Evolutionary conservation across 2,329 filamentous ascomycete species (phyloP).

Genomic region (Emericellopsis atlantica): DNA sequence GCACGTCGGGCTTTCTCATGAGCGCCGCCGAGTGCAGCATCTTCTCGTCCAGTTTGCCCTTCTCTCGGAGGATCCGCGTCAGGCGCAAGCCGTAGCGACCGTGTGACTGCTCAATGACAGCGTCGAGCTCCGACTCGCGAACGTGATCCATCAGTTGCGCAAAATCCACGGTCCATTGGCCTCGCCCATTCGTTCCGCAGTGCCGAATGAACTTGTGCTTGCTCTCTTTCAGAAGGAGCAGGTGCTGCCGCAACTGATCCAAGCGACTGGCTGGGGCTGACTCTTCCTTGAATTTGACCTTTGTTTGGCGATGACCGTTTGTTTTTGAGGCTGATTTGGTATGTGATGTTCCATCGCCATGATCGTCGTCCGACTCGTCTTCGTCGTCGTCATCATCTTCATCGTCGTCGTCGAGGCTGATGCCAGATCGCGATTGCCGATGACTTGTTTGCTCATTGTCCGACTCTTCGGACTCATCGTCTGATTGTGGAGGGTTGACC

Average conservation of each 20-base stretch:
- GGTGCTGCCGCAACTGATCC: conserved; percentile 56
- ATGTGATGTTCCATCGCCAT: conserved; percentile 10
- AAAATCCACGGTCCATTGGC: conserved; percentile 79
- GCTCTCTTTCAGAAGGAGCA: conserved; percentile 60
- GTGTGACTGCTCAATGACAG: conserved; percentile 65
- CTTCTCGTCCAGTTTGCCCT: conserved; percentile 93
- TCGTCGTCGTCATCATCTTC: conserved; percentile 16
- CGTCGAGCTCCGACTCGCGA: conserved; percentile 68
- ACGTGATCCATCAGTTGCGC: conserved; percentile 57
- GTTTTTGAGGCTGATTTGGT: conserved; percentile 13
- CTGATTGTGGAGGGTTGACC: conserved; percentile 14
- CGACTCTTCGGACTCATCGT: conserved; percentile 11
- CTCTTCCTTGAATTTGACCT: conserved; percentile 40
- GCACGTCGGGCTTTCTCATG: conserved; percentile 75
- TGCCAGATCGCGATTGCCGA: background rate
- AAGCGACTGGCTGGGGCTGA: conserved; percentile 30
- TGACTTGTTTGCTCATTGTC: conserved; percentile 7
- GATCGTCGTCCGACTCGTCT: conserved; percentile 13
- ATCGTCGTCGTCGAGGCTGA: conserved; percentile 10
- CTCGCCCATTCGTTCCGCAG: conserved; percentile 47
- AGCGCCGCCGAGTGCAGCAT: conserved; percentile 69
- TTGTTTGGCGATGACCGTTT: conserved; percentile 23
- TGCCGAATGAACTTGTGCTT: conserved; percentile 56
- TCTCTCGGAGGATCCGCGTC: conserved; percentile 71
- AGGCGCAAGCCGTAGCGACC: conserved; percentile 68